phyloP scores from a whole-genome alignment of 345 rosid genomes.

The Dimocarpus longan region DNA sequence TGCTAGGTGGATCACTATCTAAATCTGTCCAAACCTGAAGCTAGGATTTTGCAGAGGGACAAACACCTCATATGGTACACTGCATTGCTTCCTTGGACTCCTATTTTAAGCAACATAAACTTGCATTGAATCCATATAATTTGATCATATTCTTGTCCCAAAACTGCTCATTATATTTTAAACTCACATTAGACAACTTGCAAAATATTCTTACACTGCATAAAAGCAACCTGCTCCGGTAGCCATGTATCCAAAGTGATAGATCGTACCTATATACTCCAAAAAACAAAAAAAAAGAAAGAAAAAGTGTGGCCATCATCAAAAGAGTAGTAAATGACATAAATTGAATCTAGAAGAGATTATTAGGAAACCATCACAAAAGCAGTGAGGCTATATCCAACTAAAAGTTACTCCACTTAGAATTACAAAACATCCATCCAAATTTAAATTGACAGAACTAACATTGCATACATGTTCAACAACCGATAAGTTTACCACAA shows the following conservation, averaged over 20 bases:
- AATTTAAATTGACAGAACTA: no score
- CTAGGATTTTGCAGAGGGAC: neutral
- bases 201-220: conserved; percentile 62
- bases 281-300: conserved; percentile 43
- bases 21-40: no score
- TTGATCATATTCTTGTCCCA: conserved; percentile 8
- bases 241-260: conserved; percentile 87
- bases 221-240: conserved; percentile 85
- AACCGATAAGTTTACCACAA: neutral
- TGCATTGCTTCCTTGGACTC: neutral
- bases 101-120: neutral
- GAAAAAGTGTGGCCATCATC: neutral
- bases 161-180: neutral
- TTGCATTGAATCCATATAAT: neutral
- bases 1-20: no score
- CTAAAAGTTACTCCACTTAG: no score
- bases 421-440: no score
- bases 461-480: neutral
- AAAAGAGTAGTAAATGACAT: neutral
- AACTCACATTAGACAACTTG: neutral
- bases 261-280: conserved; percentile 49
- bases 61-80: neutral
- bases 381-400: no score
- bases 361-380: no score
- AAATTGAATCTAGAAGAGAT: no score